Percentiles rank a stretch among this genome's conserved stretches.
phyloP scores from a whole-genome alignment of 2,329 filamentous ascomycete genomes.

The Coniella lustricola region DNA sequence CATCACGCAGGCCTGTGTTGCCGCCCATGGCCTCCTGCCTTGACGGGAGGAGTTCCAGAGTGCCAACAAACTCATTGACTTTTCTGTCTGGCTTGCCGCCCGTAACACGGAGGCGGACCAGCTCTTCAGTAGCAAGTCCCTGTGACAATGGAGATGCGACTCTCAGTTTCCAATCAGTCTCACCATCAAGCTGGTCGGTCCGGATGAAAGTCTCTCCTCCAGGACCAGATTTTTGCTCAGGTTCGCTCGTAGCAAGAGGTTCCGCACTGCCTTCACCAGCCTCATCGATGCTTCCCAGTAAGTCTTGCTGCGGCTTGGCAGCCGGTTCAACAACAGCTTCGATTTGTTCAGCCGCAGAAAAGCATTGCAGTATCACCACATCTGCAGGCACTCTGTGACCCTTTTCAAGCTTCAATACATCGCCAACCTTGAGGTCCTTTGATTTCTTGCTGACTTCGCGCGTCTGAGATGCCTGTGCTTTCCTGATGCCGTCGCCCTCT shows the following conservation, averaged over 20 bases:
- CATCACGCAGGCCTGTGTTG: constrained; percentile 26
- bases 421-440: constrained; percentile 83
- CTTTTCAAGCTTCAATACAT: constrained; percentile 87
- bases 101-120: constrained; percentile 62
- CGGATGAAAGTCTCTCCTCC: constrained; percentile 90
- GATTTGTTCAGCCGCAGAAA: constrained; percentile 24
- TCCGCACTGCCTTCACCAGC: constrained; percentile 23
- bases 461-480: constrained; percentile 41
- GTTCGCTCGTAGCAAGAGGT: constrained; percentile 26
- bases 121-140: constrained; percentile 63
- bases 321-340: constrained; percentile 25
- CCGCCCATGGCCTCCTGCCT: constrained; percentile 40
- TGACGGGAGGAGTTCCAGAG: constrained; percentile 64
- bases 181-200: constrained; percentile 93
- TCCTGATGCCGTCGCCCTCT: constrained; percentile 33
- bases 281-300: constrained; percentile 35
- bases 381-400: constrained; percentile 92
- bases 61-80: constrained; percentile 94
- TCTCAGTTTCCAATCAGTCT: constrained; percentile 97
- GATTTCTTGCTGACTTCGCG: constrained; percentile 73
- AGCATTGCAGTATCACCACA: constrained; percentile 82
- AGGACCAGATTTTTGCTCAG: constrained; percentile 31
- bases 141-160: constrained; percentile 83
- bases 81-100: constrained; percentile 88
- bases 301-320: constrained; percentile 29